Conservation (phyloP, 768 basidiomycete species). For the Suillus subluteus region DNA sequence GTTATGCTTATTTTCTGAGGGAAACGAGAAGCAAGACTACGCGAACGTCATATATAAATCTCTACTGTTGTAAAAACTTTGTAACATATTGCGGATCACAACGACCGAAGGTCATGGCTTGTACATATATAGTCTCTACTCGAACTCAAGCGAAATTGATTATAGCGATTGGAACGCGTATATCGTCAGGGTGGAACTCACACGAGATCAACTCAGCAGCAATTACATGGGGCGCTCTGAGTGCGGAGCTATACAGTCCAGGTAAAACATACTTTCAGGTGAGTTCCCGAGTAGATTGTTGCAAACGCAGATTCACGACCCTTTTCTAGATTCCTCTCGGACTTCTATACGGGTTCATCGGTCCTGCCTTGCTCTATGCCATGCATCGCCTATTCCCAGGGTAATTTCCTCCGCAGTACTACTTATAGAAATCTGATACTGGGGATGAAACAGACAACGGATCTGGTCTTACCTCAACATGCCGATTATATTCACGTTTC, state of each 20-base stretch:
- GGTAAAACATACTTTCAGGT: constrained; percentile 48
- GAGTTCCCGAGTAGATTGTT: constrained; percentile 33
- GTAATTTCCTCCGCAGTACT: constrained; percentile 20
- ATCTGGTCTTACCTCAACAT: constrained; percentile 31
- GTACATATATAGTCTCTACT: neutral
- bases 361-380: constrained; percentile 33
- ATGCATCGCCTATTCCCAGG: constrained; percentile 22
- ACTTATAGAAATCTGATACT: constrained; percentile 3
- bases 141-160: constrained; percentile 11
- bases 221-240: constrained; percentile 58
- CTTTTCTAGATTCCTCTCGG: constrained; percentile 21
- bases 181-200: constrained; percentile 44
- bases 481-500: constrained; percentile 26
- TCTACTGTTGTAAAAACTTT: too few relatives aligned
- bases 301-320: neutral
- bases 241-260: constrained; percentile 53
- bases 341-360: constrained; percentile 36
- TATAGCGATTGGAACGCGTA: constrained; percentile 20
- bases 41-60: too few relatives aligned
- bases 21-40: too few relatives aligned
- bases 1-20: too few relatives aligned
- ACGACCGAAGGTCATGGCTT: too few relatives aligned
- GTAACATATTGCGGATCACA: too few relatives aligned
- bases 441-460: constrained; percentile 8
- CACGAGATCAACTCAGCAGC: constrained; percentile 57